A percentile compares a stretch with the other conserved stretches of the same genome.
phyloP scores from a whole-genome alignment of 441 rosid species.

The Cnidoscolus chayamansa region DNA sequence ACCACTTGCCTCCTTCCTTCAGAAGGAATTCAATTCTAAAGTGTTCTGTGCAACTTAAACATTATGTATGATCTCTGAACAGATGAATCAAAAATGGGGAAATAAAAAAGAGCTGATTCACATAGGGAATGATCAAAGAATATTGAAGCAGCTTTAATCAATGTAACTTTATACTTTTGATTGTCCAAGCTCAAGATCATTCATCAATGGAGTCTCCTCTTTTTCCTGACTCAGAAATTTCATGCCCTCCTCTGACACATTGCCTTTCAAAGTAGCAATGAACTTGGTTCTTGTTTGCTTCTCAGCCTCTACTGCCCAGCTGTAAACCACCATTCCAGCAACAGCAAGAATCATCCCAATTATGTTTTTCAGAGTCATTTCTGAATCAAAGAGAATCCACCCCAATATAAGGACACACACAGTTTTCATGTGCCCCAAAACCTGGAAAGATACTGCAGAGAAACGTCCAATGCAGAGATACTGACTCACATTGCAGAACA shows the following conservation, averaged over 20 bases:
- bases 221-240: slow-evolving; percentile 23
- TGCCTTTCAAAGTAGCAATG: slow-evolving; percentile 35
- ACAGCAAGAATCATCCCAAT: slow-evolving; percentile 70
- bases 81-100: too few species aligned
- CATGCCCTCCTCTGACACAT: slow-evolving; percentile 50
- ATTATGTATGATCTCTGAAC: too few species aligned
- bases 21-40: too few species aligned
- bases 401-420: slow-evolving; percentile 80
- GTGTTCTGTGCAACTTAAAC: too few species aligned
- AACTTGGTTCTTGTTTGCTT: slow-evolving; percentile 43
- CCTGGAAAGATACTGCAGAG: slow-evolving; percentile 87
- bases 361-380: slow-evolving; percentile 69
- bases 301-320: slow-evolving; percentile 81
- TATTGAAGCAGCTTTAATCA: too few species aligned
- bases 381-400: slow-evolving; percentile 76
- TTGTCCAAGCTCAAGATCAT: slow-evolving; percentile 65
- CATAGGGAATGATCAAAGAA: too few species aligned
- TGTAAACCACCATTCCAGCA: slow-evolving; percentile 73
- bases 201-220: slow-evolving; percentile 39
- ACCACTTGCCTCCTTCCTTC: too few species aligned
- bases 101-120: too few species aligned
- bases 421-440: slow-evolving; percentile 90
- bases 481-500: slow-evolving; percentile 88
- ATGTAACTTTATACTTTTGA: slow-evolving; percentile 29
- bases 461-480: slow-evolving; percentile 88